phyloP scores from a whole-genome alignment of 2,329 filamentous ascomycete species.

The Arthroderma sp. region DNA sequence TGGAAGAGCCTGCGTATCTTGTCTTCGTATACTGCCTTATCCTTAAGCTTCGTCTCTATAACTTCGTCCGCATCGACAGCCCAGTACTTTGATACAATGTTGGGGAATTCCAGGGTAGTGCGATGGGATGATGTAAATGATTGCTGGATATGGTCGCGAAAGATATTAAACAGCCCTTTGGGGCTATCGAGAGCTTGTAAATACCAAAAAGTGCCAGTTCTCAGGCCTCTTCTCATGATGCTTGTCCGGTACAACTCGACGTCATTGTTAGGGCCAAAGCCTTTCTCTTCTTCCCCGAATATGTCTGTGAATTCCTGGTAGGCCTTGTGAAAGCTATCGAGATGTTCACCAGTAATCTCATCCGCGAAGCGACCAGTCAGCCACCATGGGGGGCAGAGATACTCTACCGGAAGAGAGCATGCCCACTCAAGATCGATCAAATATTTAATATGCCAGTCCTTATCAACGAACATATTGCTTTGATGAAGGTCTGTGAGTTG shows the following conservation, averaged over 20 bases:
- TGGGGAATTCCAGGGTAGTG: slow-evolving; percentile 13
- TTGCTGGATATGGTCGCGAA: slow-evolving; percentile 17
- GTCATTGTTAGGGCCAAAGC: not conserved
- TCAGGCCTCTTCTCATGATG: slow-evolving; percentile 15
- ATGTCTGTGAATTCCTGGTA: slow-evolving; percentile 13
- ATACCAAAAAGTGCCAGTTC: slow-evolving; percentile 19
- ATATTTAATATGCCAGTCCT: slow-evolving; percentile 25
- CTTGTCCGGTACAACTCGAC: not conserved
- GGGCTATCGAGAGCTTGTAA: slow-evolving; percentile 17
- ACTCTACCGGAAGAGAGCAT: slow-evolving; percentile 23
- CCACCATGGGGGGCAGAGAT: slow-evolving; percentile 22
- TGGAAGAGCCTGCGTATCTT: slow-evolving; percentile 10
- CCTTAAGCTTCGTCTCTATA: slow-evolving; percentile 14
- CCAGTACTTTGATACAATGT: slow-evolving; percentile 15
- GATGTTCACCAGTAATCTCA: slow-evolving; percentile 7
- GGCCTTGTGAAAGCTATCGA: not conserved
- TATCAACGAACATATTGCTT: slow-evolving; percentile 28
- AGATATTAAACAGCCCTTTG: slow-evolving; percentile 17
- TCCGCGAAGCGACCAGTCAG: slow-evolving; percentile 16
- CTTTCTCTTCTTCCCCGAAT: slow-evolving; percentile 9
- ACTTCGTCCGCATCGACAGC: slow-evolving; percentile 7
- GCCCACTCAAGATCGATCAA: slow-evolving; percentile 28
- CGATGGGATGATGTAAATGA: slow-evolving; percentile 9
- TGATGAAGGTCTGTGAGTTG: slow-evolving; percentile 31
- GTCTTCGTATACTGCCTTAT: slow-evolving; percentile 13